Conservation (phyloP, 106 monocot genomes). For the Posidonia australis region DNA sequence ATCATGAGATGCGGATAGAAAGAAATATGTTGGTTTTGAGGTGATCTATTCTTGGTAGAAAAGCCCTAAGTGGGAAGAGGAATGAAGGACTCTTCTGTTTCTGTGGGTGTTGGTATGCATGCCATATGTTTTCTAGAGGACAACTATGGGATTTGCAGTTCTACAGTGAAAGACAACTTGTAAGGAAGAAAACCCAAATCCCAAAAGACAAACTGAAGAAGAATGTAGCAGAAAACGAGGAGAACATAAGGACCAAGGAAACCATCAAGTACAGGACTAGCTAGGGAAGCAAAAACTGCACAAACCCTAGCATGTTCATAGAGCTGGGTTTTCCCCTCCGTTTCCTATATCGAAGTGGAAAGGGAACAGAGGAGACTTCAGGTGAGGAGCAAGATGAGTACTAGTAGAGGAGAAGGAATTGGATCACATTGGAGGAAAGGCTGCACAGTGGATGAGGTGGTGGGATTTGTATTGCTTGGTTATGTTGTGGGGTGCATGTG, state of each 20-base stretch:
- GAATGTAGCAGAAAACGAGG: background rate
- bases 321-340: no score
- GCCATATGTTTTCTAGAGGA: background rate
- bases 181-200: background rate
- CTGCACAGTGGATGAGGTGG: background rate
- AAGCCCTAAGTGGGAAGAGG: no score
- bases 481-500: background rate
- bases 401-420: no score
- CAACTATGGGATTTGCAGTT: background rate
- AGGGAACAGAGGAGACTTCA: no score
- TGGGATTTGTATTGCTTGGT: background rate
- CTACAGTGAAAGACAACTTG: background rate
- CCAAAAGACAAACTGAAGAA: slow-evolving; percentile 3
- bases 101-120: no score
- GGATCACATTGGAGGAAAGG: background rate
- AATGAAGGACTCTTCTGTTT: no score
- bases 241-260: background rate
- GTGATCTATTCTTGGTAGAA: background rate
- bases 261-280: background rate
- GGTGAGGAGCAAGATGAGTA: no score
- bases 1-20: slow-evolving; percentile 37
- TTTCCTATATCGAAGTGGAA: no score
- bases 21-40: background rate
- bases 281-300: no score
- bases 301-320: no score